Evolutionary conservation across 2,329 filamentous ascomycete species (phyloP).

Genomic region (Ophiostoma quercus): DNA sequence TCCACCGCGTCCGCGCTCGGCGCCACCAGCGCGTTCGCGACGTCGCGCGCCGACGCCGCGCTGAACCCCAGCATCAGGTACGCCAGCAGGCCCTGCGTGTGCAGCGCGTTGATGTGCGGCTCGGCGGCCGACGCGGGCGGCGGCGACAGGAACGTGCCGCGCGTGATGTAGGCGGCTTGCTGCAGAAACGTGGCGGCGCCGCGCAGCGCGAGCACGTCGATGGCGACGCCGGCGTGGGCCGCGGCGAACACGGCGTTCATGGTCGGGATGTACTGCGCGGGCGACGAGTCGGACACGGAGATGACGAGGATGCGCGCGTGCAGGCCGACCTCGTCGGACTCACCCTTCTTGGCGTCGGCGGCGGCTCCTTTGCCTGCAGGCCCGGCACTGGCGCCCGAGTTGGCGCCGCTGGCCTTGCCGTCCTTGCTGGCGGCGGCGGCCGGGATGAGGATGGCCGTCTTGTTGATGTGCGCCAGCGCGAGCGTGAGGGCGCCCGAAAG

Average conservation of each 20-base stretch:
- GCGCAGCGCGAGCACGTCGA: slow-evolving; percentile 83
- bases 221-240: slow-evolving; percentile 77
- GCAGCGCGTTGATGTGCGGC: slow-evolving; percentile 42
- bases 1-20: slow-evolving; percentile 85
- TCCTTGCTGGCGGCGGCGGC: slow-evolving; percentile 21
- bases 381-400: not conserved
- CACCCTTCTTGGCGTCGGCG: slow-evolving; percentile 19
- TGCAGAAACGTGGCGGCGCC: slow-evolving; percentile 89
- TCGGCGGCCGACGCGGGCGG: slow-evolving; percentile 36
- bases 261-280: slow-evolving; percentile 92
- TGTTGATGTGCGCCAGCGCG: slow-evolving; percentile 86
- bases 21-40: slow-evolving; percentile 51
- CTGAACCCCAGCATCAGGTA: slow-evolving; percentile 90
- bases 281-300: slow-evolving; percentile 77
- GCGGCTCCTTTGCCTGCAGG: slow-evolving; percentile 36
- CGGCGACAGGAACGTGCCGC: slow-evolving; percentile 48
- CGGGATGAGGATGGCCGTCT: slow-evolving; percentile 42
- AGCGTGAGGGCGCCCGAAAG: slow-evolving; percentile 87
- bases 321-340: slow-evolving; percentile 43
- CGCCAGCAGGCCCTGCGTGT: slow-evolving; percentile 71
- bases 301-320: slow-evolving; percentile 83
- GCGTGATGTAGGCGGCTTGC: slow-evolving; percentile 67
- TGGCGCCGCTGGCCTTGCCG: slow-evolving; percentile 37
- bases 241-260: slow-evolving; percentile 99
- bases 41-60: slow-evolving; percentile 33